Percentiles rank a stretch among this genome's conserved stretches.
Conservation (phyloP, 257 asterid genomes). For the Cinchona pubescens region DNA sequence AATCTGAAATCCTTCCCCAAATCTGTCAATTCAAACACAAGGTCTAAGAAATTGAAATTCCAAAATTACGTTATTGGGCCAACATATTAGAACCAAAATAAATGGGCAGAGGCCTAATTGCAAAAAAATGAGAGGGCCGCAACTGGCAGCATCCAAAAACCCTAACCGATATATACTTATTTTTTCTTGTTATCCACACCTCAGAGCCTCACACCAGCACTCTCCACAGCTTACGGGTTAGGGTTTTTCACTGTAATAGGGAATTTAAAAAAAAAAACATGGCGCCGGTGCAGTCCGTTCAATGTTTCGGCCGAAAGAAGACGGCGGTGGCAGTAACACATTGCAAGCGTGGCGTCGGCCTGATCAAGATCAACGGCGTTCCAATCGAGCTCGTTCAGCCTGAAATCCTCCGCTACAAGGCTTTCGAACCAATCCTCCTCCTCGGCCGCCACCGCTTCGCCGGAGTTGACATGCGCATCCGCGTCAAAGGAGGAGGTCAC, state of each 20-base stretch:
- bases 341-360: conserved; percentile 76
- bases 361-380: conserved; percentile 72
- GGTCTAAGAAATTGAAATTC: too few relatives aligned
- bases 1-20: too few relatives aligned
- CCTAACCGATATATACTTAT: too few relatives aligned
- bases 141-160: too few relatives aligned
- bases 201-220: too few relatives aligned
- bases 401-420: conserved; percentile 76
- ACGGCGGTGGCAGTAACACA: conserved; percentile 78
- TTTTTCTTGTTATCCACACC: too few relatives aligned
- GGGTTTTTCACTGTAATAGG: conserved; percentile 5
- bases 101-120: too few relatives aligned
- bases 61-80: too few relatives aligned
- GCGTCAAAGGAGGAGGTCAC: conserved; percentile 78
- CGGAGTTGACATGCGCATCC: conserved; percentile 77
- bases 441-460: conserved; percentile 70
- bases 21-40: too few relatives aligned
- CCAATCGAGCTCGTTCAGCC: conserved; percentile 82
- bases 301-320: conserved; percentile 77
- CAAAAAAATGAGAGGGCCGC: too few relatives aligned
- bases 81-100: too few relatives aligned
- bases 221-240: background rate
- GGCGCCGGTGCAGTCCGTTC: conserved; percentile 55
- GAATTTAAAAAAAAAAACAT: background rate
- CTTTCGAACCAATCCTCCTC: conserved; percentile 68